Conservation (phyloP, 148 eudicot species). For the Rhododendron kiyosumense region DNA sequence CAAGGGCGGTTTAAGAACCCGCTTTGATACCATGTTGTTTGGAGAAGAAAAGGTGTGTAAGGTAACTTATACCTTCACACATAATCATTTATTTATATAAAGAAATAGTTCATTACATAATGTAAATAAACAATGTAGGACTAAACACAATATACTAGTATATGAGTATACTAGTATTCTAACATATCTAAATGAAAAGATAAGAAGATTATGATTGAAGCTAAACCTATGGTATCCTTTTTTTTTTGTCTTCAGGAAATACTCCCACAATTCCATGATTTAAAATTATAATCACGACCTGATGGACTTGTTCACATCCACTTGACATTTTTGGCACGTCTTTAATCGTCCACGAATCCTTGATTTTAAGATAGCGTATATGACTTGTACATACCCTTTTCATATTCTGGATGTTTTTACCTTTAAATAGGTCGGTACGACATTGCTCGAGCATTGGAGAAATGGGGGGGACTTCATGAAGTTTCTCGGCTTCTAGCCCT, state of each 20-base stretch:
- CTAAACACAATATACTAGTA: too few relatives aligned
- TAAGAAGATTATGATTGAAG: neutral
- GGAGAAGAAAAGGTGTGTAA: too few relatives aligned
- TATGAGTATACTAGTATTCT: too few relatives aligned
- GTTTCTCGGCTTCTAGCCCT: constrained; percentile 90
- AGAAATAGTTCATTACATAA: too few relatives aligned
- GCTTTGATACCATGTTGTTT: too few relatives aligned
- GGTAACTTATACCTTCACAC: too few relatives aligned
- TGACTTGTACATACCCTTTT: neutral
- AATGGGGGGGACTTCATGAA: constrained; percentile 98
- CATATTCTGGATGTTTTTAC: neutral
- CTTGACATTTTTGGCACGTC: neutral
- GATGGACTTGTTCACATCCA: neutral
- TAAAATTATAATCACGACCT: neutral
- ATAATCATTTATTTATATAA: too few relatives aligned
- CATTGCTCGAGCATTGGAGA: constrained; percentile 93
- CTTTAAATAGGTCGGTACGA: constrained; percentile 74
- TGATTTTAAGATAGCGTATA: neutral
- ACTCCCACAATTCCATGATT: neutral
- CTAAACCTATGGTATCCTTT: neutral
- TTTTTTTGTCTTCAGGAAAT: neutral
- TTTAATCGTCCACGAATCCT: neutral
- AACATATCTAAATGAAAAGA: neutral
- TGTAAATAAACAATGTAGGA: too few relatives aligned
- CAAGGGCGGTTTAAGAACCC: too few relatives aligned